These are phyloP conservation scores for Coniochaeta hoffmannii DNA, from an alignment of 2,329 filamentous ascomycete species.

Conservation along the genomic window DNA sequence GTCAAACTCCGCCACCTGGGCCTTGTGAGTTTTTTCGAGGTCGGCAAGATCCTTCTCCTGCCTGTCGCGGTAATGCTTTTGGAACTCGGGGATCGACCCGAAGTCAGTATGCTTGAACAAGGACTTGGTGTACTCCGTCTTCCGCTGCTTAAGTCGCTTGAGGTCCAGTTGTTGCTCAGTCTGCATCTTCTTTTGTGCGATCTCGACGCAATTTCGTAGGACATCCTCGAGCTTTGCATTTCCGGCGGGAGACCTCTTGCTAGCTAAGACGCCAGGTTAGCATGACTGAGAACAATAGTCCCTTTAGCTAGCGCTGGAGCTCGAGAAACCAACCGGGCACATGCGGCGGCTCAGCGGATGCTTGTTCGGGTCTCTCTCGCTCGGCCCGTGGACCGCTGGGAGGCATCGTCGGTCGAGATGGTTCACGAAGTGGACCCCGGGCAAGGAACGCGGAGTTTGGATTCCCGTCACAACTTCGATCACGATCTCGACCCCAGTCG, in stretches of 20 bases:
- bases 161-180: constrained; percentile 7
- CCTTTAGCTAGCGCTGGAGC: not conserved
- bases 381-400: not conserved
- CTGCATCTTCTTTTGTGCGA: constrained; percentile 2
- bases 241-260: not conserved
- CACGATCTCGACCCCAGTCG: constrained; percentile 8
- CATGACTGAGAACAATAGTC: not conserved
- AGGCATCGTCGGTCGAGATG: not conserved
- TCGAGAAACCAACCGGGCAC: too few relatives aligned
- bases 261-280: not conserved
- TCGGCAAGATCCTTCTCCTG: not conserved
- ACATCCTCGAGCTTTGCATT: not conserved
- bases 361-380: too few relatives aligned
- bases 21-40: not conserved
- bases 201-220: not conserved
- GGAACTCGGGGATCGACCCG: constrained; percentile 15
- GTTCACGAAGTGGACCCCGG: constrained; percentile 2
- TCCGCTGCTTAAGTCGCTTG: constrained; percentile 7
- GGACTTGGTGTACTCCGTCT: constrained; percentile 13
- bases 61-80: constrained; percentile 10
- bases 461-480: constrained; percentile 4
- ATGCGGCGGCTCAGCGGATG: too few relatives aligned
- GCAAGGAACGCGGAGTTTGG: not conserved
- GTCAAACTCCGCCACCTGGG: not conserved
- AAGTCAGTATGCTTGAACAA: constrained; percentile 14